A percentile compares a stretch with the other conserved stretches of the same genome.
Conservation (phyloP, 2,329 filamentous ascomycete species). For the Pseudonectria buxi region DNA sequence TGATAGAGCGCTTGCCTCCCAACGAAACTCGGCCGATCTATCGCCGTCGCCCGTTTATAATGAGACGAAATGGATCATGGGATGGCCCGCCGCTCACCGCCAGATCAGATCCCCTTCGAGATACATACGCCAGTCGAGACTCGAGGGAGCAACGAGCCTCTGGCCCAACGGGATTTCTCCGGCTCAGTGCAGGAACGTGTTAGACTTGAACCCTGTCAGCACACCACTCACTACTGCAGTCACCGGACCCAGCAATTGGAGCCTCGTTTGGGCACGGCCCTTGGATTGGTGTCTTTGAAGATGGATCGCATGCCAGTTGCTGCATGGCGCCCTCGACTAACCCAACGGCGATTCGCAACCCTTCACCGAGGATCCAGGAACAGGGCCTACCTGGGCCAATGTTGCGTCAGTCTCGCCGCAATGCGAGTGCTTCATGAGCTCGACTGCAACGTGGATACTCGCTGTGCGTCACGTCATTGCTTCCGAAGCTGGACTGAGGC, state of each 20-base stretch:
- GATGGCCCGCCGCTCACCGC: no score
- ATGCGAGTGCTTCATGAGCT: slow-evolving; percentile 6
- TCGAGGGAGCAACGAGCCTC: no score
- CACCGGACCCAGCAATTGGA: slow-evolving; percentile 21
- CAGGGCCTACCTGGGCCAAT: slow-evolving; percentile 9
- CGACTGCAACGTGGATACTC: no score
- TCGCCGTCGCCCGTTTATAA: not conserved
- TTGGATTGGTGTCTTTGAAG: not conserved
- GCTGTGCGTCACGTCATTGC: not conserved
- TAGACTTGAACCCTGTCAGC: slow-evolving; percentile 21
- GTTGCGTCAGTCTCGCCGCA: slow-evolving; percentile 8
- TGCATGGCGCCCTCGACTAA: slow-evolving; percentile 7
- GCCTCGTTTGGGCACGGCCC: slow-evolving; percentile 1
- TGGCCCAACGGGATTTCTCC: not conserved
- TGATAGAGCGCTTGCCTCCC: not conserved
- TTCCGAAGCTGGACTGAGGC: not conserved
- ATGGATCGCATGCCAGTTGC: slow-evolving; percentile 10
- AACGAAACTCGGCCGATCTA: not conserved
- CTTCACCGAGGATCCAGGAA: slow-evolving; percentile 24
- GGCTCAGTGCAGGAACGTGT: not conserved
- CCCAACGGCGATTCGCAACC: slow-evolving; percentile 17
- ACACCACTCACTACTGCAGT: slow-evolving; percentile 22
- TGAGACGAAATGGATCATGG: not conserved
- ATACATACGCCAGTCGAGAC: no score
- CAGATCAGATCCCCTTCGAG: no score